phyloP scores from a whole-genome alignment of 345 rosid species.

The Salix viminalis region DNA sequence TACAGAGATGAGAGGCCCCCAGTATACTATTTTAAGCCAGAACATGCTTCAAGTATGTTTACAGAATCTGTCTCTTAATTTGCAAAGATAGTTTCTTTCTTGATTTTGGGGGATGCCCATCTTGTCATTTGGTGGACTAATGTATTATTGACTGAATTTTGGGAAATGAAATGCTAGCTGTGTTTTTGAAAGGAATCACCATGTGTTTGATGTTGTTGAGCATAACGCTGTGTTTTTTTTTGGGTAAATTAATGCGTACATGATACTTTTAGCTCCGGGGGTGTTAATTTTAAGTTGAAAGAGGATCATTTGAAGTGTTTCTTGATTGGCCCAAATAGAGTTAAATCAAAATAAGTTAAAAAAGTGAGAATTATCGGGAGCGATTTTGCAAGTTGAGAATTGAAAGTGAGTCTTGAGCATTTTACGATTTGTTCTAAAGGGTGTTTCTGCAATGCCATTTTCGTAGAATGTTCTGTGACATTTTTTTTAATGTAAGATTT shows the following conservation, averaged over 20 bases:
- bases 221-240: not conserved
- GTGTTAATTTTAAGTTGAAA: not conserved
- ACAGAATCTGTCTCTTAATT: not conserved
- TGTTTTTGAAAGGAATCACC: not conserved
- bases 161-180: not conserved
- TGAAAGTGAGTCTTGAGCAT: not conserved
- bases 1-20: slow-evolving; percentile 87
- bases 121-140: not conserved
- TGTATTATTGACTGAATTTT: not conserved
- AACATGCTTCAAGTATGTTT: slow-evolving; percentile 57
- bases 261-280: not conserved
- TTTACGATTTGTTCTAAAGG: not conserved
- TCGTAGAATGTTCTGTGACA: not conserved
- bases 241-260: not conserved
- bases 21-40: slow-evolving; percentile 53
- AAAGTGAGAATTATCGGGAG: no score
- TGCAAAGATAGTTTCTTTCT: not conserved
- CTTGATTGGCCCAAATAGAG: not conserved
- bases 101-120: not conserved
- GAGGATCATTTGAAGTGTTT: not conserved
- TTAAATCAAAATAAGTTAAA: not conserved
- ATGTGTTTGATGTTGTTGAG: not conserved
- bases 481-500: not conserved
- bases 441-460: not conserved
- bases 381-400: no score